These are phyloP conservation scores for Saksenaea oblongispora DNA, from an alignment of 371 early-diverging fungal genomes.

Conservation along the genomic window DNA sequence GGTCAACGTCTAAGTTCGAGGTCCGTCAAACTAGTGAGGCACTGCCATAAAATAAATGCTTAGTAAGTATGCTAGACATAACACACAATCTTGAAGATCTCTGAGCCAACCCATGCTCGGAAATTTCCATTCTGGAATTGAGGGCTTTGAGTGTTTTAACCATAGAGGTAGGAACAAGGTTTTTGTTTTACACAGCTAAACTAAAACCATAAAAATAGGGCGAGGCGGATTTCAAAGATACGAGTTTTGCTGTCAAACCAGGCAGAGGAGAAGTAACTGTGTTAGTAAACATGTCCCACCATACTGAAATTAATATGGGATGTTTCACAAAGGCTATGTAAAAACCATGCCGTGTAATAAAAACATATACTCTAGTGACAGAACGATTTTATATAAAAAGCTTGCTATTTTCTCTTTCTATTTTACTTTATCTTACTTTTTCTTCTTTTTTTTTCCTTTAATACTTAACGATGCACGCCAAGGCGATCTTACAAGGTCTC, in stretches of 20 bases:
- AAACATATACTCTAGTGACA: background rate
- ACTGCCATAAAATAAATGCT: background rate
- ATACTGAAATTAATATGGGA: too few relatives aligned
- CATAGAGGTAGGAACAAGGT: too few relatives aligned
- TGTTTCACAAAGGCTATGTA: too few relatives aligned
- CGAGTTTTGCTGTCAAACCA: background rate
- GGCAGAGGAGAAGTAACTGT: background rate
- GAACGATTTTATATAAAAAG: background rate
- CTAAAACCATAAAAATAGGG: background rate
- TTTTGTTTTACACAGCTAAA: too few relatives aligned
- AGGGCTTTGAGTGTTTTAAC: too few relatives aligned
- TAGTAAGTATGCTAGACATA: background rate
- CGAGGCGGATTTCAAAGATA: background rate
- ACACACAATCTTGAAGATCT: too few relatives aligned
- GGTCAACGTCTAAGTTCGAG: background rate
- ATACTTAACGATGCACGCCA: conserved; percentile 61
- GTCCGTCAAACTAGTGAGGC: background rate
- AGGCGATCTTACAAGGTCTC: conserved; percentile 58
- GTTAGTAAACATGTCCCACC: background rate
- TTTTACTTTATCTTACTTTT: background rate
- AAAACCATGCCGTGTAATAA: too few relatives aligned
- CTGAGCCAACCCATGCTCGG: too few relatives aligned
- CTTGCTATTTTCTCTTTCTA: conserved; percentile 1
- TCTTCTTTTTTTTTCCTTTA: background rate
- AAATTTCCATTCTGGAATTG: too few relatives aligned